Base-by-base conservation (phyloP, 192 early-diverging fungal genomes). In the Linnemannia exigua region DNA sequence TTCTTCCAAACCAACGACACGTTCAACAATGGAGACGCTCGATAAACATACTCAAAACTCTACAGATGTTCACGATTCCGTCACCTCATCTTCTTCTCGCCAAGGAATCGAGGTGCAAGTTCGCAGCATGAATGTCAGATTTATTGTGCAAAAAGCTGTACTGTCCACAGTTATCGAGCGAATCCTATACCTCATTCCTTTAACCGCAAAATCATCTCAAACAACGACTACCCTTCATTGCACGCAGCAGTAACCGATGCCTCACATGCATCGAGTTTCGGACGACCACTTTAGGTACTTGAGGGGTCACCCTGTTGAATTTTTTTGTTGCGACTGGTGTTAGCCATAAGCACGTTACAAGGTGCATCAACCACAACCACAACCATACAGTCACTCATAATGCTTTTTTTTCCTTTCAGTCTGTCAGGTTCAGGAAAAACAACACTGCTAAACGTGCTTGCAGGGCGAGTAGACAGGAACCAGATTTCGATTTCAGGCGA, bases 361-460 rank as follows among this genome's bases (percentile, higher is more conserved):
- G n/a, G n/a, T n/a, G n/a, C n/a, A n/a, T n/a, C n/a, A n/a, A n/a
- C n/a, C n/a, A n/a, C 28, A 35, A 47, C 17, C 36, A 17, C n/a
- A 6, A 1, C 52, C 69, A 6, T 25, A 19, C 25, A 6, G 7
- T 25, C 22, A 25, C 22, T 25, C 54, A 25, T 58, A 9, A 25
- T 25, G 22, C 1, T 58, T n/a, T 20, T 17, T 25, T 54, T 11
- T 58, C 9, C 54, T 54, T 58, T n/a, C 7, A 9, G 71, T 1
- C 35, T 54, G 2, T 74, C 71, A 4, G 70, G 78, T 5, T 79
- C 71, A 14, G 78, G 71, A 1, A 73, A 79, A 38, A 67, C 71
- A 22, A 74, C 78, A 6, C 63, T 79, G 12, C 63, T 79, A 44
- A 79, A 74, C 51, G 31, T 44, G 7, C n/a, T 79, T 19, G 61